phyloP scores from a whole-genome alignment of 257 asterid genomes.

The Petunia secreta region DNA sequence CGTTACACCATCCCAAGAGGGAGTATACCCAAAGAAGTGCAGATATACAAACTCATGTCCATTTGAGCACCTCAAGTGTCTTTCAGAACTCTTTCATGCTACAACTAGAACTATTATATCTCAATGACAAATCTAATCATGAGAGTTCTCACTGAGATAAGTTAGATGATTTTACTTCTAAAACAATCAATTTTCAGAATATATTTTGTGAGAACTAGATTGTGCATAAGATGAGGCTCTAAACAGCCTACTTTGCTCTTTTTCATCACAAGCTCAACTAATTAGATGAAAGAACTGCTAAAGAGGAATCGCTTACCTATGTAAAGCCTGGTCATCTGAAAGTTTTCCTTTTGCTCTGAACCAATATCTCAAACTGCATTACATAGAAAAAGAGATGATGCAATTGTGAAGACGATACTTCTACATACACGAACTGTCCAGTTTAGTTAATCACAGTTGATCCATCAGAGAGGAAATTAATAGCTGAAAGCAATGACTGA shows the following conservation, averaged over 20 bases:
- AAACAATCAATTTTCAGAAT: too few relatives aligned
- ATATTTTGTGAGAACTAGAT: too few relatives aligned
- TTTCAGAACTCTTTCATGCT: not conserved
- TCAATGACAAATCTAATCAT: not conserved
- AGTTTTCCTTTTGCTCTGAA: constrained; percentile 91
- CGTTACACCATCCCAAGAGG: not conserved
- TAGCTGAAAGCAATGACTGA: constrained; percentile 36
- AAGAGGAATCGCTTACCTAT: constrained; percentile 57
- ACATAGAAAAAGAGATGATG: not conserved
- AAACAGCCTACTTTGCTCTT: not conserved
- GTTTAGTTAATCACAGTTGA: constrained; percentile 16
- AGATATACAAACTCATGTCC: not conserved
- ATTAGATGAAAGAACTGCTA: constrained; percentile 5
- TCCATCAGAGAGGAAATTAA: constrained; percentile 29
- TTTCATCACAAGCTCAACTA: not conserved
- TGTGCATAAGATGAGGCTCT: constrained; percentile 5
- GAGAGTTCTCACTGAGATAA: not conserved
- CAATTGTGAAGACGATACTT: constrained; percentile 16
- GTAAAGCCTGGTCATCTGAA: constrained; percentile 92
- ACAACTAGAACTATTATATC: not conserved
- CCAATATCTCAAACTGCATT: constrained; percentile 87
- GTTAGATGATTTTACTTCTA: too few relatives aligned
- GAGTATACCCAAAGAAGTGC: not conserved
- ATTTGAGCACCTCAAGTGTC: not conserved
- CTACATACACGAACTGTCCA: constrained; percentile 16